Conservation (phyloP, 225 moss, liverwort and hornwort species). For the Bryum argenteum region DNA sequence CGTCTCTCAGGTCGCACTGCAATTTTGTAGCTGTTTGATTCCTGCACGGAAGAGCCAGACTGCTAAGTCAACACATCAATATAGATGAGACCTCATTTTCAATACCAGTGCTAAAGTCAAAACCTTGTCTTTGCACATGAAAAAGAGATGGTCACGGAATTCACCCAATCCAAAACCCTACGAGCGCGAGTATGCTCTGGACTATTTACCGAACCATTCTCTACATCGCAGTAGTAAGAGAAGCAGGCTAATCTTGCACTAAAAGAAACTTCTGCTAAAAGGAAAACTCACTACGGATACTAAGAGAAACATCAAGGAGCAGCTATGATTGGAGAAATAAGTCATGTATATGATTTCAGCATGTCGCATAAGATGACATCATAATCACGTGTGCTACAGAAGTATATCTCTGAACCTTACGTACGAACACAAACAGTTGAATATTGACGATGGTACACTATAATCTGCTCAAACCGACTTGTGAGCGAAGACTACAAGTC, state of each 20-base stretch:
- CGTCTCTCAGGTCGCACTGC: constrained; percentile 91
- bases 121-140: constrained; percentile 14
- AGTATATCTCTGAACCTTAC: background rate
- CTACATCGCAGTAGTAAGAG: constrained; percentile 2
- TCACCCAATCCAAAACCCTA: background rate
- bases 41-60: constrained; percentile 48
- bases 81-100: background rate
- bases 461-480: background rate
- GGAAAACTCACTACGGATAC: background rate
- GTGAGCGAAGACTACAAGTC: constrained; percentile 3
- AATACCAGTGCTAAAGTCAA: background rate
- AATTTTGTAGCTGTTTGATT: constrained; percentile 91
- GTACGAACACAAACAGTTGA: background rate
- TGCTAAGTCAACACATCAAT: constrained; percentile 16
- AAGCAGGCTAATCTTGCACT: background rate
- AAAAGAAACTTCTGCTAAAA: background rate
- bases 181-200: background rate
- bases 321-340: background rate
- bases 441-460: constrained; percentile 14
- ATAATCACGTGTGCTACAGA: background rate
- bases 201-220: background rate
- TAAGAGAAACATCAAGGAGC: background rate
- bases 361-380: background rate
- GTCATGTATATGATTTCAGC: background rate
- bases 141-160: constrained; percentile 5